Evolutionary conservation across 768 basidiomycete genomes (phyloP).

Genomic region (Auriscalpium vulgare): DNA sequence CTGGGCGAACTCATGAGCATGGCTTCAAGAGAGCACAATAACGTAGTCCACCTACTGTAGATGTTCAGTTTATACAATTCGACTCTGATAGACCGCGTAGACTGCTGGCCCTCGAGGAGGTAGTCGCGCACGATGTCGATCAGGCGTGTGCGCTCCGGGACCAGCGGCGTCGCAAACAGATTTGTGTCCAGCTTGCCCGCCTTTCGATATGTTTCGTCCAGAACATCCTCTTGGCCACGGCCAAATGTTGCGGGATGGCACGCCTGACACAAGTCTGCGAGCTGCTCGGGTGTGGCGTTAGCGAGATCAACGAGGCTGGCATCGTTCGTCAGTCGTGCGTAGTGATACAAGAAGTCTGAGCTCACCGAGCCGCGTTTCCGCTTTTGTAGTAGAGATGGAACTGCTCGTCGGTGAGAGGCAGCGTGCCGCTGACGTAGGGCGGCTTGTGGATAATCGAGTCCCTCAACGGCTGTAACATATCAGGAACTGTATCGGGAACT

Average conservation of each 20-base stretch:
- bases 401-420: slow-evolving; percentile 1
- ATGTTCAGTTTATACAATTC: slow-evolving; percentile 42
- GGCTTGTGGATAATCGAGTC: slow-evolving; percentile 7
- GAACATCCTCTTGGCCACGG: slow-evolving; percentile 25
- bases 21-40: not conserved
- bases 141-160: slow-evolving; percentile 21
- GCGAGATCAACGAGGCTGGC: slow-evolving; percentile 5
- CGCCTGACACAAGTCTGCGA: slow-evolving; percentile 24
- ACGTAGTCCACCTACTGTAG: slow-evolving; percentile 26
- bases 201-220: slow-evolving; percentile 39
- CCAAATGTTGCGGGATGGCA: slow-evolving; percentile 38
- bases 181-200: slow-evolving; percentile 34
- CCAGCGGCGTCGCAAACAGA: slow-evolving; percentile 29
- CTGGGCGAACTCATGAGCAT: slow-evolving; percentile 14
- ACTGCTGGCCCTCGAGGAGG: slow-evolving; percentile 17
- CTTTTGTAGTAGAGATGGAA: slow-evolving; percentile 10
- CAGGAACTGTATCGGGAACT: not conserved
- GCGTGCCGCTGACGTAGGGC: slow-evolving; percentile 10
- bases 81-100: slow-evolving; percentile 16
- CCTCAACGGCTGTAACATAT: not conserved
- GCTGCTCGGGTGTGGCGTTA: slow-evolving; percentile 1
- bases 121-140: slow-evolving; percentile 18
- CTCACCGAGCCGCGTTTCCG: not conserved
- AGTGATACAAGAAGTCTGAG: not conserved
- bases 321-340: not conserved